Evolutionary conservation across 208 protist genomes (phyloP), one percentile per base, ranked within the genome.

Genomic region (Leishmania mexicana): DNA sequence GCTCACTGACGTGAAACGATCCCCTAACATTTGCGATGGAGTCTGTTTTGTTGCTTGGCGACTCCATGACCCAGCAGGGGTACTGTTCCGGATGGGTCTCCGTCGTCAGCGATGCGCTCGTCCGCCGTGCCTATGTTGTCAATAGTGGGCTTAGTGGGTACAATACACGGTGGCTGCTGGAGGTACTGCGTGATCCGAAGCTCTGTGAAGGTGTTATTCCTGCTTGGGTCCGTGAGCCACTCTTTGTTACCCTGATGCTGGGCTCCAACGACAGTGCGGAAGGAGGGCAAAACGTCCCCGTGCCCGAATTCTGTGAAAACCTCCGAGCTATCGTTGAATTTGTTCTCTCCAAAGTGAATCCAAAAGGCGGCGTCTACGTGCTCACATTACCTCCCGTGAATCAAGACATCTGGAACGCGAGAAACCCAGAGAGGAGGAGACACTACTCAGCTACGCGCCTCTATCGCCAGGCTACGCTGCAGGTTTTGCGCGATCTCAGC

Each of bases 91-190:
- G 80, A 11, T 93, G 89, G 89, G 88, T 80, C 13, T 89, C 84
- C 19, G 60, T 71, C 65, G 73, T 95, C n/a, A 85, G 83, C 68
- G 73, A 93, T 53, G 58, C 60, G 40, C 89, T 90, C 68, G 67
- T 89, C 35, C 88, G 90, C 57, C 83, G 87, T 31, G 92, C 92
- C 3, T 53, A 72, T 76, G 88, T 93, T 8, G 45, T 95, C 42
- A 93, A 93, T 78, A 83, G 87, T 58, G 92, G 92, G 38, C 75
- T 95, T 31, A 92, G 90, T 71, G 90, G 90, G 2, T 95, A 94
- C 85, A 94, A 93, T 85, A 87, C 88, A 3, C 86, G 82, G 17
- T 93, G 87, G 88, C 19, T 92, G 49, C 77, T 87, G 65, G 82
- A 88, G 40, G 72, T 89, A 40, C 68, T 89, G 67, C 74, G 51